A percentile compares a stretch with the other conserved stretches of the same genome.
Evolutionary conservation across 2,329 filamentous ascomycete genomes (phyloP).

Genomic region (Verticillium isaacii): DNA sequence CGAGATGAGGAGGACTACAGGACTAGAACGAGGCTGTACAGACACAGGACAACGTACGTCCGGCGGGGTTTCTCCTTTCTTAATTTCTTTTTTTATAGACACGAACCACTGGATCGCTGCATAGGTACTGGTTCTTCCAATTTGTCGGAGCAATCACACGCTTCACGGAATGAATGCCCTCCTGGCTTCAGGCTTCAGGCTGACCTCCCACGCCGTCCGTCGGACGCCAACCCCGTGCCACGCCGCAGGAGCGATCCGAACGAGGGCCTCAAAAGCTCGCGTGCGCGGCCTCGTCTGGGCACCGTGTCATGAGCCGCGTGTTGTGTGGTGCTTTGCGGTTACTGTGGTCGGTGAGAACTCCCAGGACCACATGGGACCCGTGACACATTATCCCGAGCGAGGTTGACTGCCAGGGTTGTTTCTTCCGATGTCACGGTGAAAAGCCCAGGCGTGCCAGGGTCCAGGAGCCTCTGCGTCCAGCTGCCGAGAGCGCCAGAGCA

Average conservation of each 20-base stretch:
- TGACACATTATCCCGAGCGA: too few species aligned
- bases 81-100: not conserved
- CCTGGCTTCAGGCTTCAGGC: too few species aligned
- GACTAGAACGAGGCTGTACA: not conserved
- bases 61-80: too few species aligned
- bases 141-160: not conserved
- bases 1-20: not conserved
- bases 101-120: not conserved
- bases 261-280: not conserved
- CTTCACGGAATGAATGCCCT: not conserved
- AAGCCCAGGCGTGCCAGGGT: too few species aligned
- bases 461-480: too few species aligned
- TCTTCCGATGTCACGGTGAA: too few species aligned
- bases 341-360: not conserved
- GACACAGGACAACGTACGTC: not conserved
- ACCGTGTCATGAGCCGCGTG: not conserved
- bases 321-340: not conserved
- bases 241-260: not conserved
- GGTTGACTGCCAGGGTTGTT: too few species aligned
- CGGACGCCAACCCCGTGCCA: not conserved
- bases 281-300: not conserved
- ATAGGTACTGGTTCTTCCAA: not conserved
- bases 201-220: not conserved
- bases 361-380: too few species aligned
- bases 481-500: too few species aligned